Evolutionary conservation across 148 eudicot genomes (phyloP).

Genomic region (Rhododendron henanense): DNA sequence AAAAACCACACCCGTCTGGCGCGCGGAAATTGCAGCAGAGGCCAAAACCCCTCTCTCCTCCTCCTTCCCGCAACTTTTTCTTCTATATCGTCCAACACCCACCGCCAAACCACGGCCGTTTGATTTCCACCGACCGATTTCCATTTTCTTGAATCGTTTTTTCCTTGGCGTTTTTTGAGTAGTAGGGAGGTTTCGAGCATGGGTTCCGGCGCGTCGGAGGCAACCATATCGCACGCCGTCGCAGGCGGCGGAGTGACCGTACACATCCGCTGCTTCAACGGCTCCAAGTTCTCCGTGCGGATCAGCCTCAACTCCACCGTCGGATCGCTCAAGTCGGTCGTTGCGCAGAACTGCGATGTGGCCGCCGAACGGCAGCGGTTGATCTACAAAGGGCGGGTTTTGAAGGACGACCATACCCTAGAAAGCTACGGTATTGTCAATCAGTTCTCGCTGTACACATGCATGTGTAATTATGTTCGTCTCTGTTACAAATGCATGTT

Average conservation of each 20-base stretch:
- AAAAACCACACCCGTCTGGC: background rate
- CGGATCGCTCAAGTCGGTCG: slow-evolving; percentile 30
- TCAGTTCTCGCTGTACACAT: background rate
- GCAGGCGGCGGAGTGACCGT: slow-evolving; percentile 16
- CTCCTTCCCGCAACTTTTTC: background rate
- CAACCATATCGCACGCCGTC: background rate
- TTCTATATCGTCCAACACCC: background rate
- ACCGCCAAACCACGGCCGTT: background rate
- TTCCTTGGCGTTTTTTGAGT: background rate
- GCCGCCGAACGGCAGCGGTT: slow-evolving; percentile 38
- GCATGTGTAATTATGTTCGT: background rate
- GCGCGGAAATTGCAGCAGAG: background rate
- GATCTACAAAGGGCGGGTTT: slow-evolving; percentile 45
- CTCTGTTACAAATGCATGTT: background rate
- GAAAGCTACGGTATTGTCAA: slow-evolving; percentile 32
- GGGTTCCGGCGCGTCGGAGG: slow-evolving; percentile 5
- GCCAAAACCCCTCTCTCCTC: background rate
- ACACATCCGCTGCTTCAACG: slow-evolving; percentile 34
- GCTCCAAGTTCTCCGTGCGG: slow-evolving; percentile 35
- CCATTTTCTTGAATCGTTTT: background rate
- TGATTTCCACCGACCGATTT: background rate
- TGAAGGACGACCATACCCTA: slow-evolving; percentile 47
- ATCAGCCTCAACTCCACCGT: slow-evolving; percentile 27
- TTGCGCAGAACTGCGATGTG: slow-evolving; percentile 28
- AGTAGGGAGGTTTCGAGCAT: background rate